Evolutionary conservation across 345 rosid species (phyloP).

Genomic region (Gossypium bickii): DNA sequence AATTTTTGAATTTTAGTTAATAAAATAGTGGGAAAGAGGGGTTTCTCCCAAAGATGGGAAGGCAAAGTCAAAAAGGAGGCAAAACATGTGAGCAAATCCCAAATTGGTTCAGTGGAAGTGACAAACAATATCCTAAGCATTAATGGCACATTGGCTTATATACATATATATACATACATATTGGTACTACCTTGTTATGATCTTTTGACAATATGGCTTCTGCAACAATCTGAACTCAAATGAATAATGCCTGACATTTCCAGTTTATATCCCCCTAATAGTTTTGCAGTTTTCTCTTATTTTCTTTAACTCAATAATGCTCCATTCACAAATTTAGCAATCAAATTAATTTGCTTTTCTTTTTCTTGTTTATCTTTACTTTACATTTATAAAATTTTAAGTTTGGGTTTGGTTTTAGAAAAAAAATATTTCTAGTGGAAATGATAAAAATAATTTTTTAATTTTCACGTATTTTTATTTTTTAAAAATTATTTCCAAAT

Average conservation of each 20-base stretch:
- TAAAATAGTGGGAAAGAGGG: neutral
- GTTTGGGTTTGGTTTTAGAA: too few relatives aligned
- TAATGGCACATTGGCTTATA: neutral
- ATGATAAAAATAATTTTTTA: too few relatives aligned
- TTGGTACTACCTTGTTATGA: neutral
- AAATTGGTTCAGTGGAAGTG: neutral
- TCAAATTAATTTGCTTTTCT: too few relatives aligned
- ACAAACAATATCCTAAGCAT: neutral
- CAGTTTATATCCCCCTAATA: neutral
- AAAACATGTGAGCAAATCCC: slow-evolving; percentile 4
- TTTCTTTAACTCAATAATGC: neutral
- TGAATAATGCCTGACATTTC: slow-evolving; percentile 10
- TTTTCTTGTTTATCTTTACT: too few relatives aligned
- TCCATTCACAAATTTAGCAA: neutral
- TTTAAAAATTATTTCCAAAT: too few relatives aligned
- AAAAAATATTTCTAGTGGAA: too few relatives aligned
- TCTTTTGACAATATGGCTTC: neutral
- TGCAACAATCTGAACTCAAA: slow-evolving; percentile 1
- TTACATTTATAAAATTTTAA: too few relatives aligned
- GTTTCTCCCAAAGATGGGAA: neutral
- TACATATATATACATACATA: neutral
- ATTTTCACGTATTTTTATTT: too few relatives aligned
- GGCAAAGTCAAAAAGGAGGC: slow-evolving; percentile 2
- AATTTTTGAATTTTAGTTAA: neutral
- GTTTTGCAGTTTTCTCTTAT: neutral